Evolutionary conservation across 2,329 filamentous ascomycete genomes (phyloP).

Genomic region (Trichoderma endophyticum): DNA sequence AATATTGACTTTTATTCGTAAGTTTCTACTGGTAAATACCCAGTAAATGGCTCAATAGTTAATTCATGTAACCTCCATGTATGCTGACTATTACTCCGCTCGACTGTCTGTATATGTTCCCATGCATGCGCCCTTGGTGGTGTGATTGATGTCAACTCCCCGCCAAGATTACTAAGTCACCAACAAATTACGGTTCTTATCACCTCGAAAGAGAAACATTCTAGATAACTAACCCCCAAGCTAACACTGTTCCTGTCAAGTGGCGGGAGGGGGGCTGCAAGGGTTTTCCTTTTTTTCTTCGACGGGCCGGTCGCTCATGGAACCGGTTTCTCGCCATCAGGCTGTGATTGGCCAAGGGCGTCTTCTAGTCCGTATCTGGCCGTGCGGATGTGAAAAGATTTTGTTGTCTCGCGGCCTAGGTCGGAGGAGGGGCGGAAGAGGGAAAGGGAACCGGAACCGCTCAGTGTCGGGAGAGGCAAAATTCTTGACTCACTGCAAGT

Average conservation of each 20-base stretch:
- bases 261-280: slow-evolving; percentile 11
- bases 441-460: not conserved
- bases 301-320: slow-evolving; percentile 13
- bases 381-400: slow-evolving; percentile 7
- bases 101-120: not conserved
- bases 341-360: not conserved
- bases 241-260: slow-evolving; percentile 3
- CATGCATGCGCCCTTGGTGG: not conserved
- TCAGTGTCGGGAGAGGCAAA: not conserved
- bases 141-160: not conserved
- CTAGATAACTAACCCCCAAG: not conserved
- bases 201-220: not conserved
- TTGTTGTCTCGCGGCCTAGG: not conserved
- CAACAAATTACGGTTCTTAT: not conserved
- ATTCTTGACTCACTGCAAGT: slow-evolving; percentile 6
- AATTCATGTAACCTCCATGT: not conserved
- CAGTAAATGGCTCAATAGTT: not conserved
- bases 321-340: not conserved
- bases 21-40: not conserved
- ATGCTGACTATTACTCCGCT: not conserved
- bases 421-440: not conserved
- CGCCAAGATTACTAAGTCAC: not conserved
- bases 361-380: not conserved
- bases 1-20: too few species aligned
- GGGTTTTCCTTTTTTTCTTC: not conserved